A percentile compares a stretch with the other conserved stretches of the same genome.
These are phyloP conservation scores for Penicillium frequentans DNA, from an alignment of 2,329 filamentous ascomycete species.

Conservation along the genomic window DNA sequence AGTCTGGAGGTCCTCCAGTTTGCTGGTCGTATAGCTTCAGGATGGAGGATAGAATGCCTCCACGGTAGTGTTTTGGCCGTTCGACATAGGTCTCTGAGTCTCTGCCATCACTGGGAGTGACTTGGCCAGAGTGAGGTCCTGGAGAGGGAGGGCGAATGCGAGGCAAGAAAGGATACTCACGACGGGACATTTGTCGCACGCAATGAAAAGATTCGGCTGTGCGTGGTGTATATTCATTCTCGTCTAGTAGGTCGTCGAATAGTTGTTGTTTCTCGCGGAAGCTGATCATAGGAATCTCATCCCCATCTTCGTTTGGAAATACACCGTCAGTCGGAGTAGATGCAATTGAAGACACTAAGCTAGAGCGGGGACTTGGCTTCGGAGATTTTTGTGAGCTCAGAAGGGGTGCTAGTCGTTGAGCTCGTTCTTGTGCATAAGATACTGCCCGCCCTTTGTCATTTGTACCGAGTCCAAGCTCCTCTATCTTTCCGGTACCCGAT, in stretches of 20 bases:
- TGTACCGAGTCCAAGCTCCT: constrained; percentile 28
- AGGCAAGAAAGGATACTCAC: constrained; percentile 32
- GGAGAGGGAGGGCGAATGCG: constrained; percentile 33
- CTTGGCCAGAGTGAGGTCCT: constrained; percentile 34
- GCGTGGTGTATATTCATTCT: constrained; percentile 33
- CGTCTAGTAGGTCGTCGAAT: constrained; percentile 25
- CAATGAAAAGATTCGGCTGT: constrained; percentile 34
- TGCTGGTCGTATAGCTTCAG: constrained; percentile 67
- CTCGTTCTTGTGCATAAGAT: constrained; percentile 35
- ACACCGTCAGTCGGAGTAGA: constrained; percentile 30
- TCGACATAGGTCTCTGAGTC: constrained; percentile 65
- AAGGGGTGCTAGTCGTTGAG: constrained; percentile 35
- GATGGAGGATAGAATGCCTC: constrained; percentile 71
- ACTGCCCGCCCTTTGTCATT: constrained; percentile 37
- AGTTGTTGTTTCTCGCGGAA: constrained; percentile 34
- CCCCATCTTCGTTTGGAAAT: constrained; percentile 30
- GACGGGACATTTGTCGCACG: constrained; percentile 39
- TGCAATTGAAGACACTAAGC: constrained; percentile 29
- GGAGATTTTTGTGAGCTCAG: constrained; percentile 33
- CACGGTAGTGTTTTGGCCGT: constrained; percentile 66
- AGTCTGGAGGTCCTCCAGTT: constrained; percentile 29
- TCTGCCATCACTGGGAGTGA: constrained; percentile 36
- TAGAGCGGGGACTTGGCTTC: constrained; percentile 27
- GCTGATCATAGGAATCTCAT: constrained; percentile 38
- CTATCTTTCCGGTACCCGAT: constrained; percentile 16